phyloP scores from a whole-genome alignment of 441 rosid species.

The Gossypium trilobum region DNA sequence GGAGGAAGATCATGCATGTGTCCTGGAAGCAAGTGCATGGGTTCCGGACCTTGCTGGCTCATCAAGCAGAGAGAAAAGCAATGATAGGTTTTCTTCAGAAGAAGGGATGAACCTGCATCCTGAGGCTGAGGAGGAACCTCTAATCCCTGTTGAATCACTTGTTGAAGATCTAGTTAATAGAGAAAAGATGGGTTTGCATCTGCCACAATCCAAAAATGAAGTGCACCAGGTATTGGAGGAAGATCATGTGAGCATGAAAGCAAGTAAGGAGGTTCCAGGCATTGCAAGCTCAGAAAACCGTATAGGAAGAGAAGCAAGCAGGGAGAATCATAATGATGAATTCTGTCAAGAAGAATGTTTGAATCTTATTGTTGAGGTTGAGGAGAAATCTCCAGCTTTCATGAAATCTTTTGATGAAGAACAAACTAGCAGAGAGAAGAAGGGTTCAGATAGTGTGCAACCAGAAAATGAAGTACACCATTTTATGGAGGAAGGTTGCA shows the following conservation, averaged over 20 bases:
- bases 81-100: slow-evolving; percentile 22
- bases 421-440: slow-evolving; percentile 26
- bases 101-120: slow-evolving; percentile 23
- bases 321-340: slow-evolving; percentile 24
- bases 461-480: slow-evolving; percentile 20
- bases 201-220: neutral
- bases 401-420: slow-evolving; percentile 14
- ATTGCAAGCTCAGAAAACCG: slow-evolving; percentile 13
- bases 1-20: slow-evolving; percentile 4
- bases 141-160: slow-evolving; percentile 13
- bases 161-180: slow-evolving; percentile 22
- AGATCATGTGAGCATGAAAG: slow-evolving; percentile 14
- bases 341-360: slow-evolving; percentile 23
- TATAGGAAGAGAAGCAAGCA: slow-evolving; percentile 20
- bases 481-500: slow-evolving; percentile 18
- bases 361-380: slow-evolving; percentile 24
- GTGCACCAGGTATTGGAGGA: slow-evolving; percentile 4
- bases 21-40: slow-evolving; percentile 22
- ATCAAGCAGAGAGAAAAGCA: slow-evolving; percentile 25
- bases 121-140: slow-evolving; percentile 26
- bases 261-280: slow-evolving; percentile 16
- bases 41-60: slow-evolving; percentile 12
- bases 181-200: slow-evolving; percentile 22
- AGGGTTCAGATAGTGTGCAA: slow-evolving; percentile 14
- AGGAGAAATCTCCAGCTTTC: slow-evolving; percentile 25